phyloP scores from a whole-genome alignment of 371 early-diverging fungal genomes.

The Rhizomucor miehei region DNA sequence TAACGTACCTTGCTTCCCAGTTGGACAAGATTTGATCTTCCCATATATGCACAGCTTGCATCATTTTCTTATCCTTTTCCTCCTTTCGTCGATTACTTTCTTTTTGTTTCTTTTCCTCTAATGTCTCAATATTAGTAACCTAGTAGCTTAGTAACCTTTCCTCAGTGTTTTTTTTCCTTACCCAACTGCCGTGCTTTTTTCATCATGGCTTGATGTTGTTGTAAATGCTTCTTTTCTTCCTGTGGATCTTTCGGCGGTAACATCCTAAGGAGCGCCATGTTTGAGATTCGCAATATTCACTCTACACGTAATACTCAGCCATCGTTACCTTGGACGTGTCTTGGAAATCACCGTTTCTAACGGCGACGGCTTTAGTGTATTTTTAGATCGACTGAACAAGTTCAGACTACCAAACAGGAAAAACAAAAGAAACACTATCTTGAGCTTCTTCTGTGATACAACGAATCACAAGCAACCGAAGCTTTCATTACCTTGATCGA shows the following conservation, averaged over 20 bases:
- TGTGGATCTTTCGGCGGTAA: constrained; percentile 47
- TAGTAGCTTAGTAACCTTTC: too few relatives aligned
- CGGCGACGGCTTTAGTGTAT: constrained; percentile 37
- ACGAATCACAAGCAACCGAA: neutral
- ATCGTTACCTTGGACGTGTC: constrained; percentile 43
- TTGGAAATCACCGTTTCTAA: constrained; percentile 47
- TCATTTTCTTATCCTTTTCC: constrained; percentile 19
- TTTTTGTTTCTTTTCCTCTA: constrained; percentile 37
- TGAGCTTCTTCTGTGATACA: neutral
- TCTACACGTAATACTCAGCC: too few relatives aligned
- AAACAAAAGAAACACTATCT: too few relatives aligned
- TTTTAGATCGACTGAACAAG: constrained; percentile 30
- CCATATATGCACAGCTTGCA: constrained; percentile 31
- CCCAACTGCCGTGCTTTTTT: constrained; percentile 41
- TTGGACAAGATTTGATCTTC: constrained; percentile 43
- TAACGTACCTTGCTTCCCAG: constrained; percentile 31
- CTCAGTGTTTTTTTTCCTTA: constrained; percentile 3
- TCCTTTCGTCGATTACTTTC: constrained; percentile 21
- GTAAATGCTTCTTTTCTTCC: constrained; percentile 50
- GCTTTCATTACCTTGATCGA: constrained; percentile 30
- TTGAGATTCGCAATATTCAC: neutral
- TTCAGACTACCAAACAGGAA: constrained; percentile 26
- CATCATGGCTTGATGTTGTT: constrained; percentile 51
- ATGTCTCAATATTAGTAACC: too few relatives aligned
- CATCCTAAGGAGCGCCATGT: constrained; percentile 22